These are phyloP conservation scores for Coriolopsis trogii DNA, from an alignment of 1,284 basidiomycete species.

Conservation along the genomic window DNA sequence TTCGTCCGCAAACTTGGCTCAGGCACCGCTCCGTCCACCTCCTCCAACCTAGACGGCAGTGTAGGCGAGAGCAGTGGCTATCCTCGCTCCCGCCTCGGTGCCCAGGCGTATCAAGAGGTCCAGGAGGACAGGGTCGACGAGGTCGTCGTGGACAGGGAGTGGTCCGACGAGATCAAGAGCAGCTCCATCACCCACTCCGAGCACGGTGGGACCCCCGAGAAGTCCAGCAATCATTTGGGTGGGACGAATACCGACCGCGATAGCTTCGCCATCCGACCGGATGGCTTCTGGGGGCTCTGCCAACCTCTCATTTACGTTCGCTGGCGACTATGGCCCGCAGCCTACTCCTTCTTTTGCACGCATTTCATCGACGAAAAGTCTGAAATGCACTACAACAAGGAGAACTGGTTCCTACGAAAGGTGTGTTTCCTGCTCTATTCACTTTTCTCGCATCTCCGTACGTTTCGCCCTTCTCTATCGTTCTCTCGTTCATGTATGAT, in stretches of 20 bases:
- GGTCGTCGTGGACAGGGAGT: constrained; percentile 72
- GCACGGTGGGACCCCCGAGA: constrained; percentile 47
- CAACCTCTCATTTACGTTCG: constrained; percentile 38
- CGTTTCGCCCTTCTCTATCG: background rate
- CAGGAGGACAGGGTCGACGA: constrained; percentile 56
- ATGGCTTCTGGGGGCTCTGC: constrained; percentile 36
- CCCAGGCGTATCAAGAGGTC: constrained; percentile 31
- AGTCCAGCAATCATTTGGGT: constrained; percentile 40
- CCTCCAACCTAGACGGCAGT: constrained; percentile 43
- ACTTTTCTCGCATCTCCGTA: background rate
- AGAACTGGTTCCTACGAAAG: constrained; percentile 56
- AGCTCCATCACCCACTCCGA: constrained; percentile 52
- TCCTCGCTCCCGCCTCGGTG: constrained; percentile 19
- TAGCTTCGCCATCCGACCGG: constrained; percentile 32
- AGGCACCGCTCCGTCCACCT: constrained; percentile 45
- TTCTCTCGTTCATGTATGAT: too few relatives aligned
- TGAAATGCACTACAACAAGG: constrained; percentile 58
- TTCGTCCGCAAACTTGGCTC: constrained; percentile 47
- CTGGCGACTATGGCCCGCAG: constrained; percentile 44
- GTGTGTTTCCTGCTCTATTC: constrained; percentile 27
- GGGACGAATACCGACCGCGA: constrained; percentile 40
- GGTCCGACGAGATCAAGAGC: constrained; percentile 59
- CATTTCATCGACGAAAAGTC: constrained; percentile 60
- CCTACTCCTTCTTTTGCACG: constrained; percentile 55
- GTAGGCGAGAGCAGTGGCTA: constrained; percentile 42